Evolutionary conservation across 257 asterid genomes (phyloP), one percentile per base, ranked within the genome.

Genomic region (Fraxinus anomala): DNA sequence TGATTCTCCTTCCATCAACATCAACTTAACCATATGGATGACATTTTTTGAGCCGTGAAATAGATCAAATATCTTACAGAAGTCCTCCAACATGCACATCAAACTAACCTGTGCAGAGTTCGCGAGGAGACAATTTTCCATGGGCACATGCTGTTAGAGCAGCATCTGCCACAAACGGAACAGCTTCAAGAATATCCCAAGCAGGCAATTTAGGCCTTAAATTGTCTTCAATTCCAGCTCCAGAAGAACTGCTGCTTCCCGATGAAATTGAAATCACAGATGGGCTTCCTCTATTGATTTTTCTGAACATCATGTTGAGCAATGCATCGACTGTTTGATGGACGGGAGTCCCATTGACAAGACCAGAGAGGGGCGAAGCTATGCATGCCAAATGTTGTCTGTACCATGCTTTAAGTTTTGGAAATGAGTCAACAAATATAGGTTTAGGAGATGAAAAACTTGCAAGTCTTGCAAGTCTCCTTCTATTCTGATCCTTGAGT

Each of bases 151-250:
- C 98, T 1, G 98, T 90, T 56, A 95, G 84, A 80, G 99, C 98
- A 80, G 99, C 99, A 86, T 93, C 97, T 39, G 89, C 97, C 51
- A 93, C 99, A 54, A 95, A 93, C 37, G 98, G 98, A 69, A 95
- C 97, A 13, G 99, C 99, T 88, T 93, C 98, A 9, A 95, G 99
- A 73, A 95, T 87, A 83, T 95, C 97, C 99, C 99, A 95, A 83
- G 99, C 99, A 21, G 98, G 97, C 67, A 95, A 82, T 39, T 86
- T 91, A 36, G 98, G 97, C 90, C 94, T 88, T 23, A 86, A 74
- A 78, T 78, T 73, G 75, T 93, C 98, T 61, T 95, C 99, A 44
- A 83, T 84, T 75, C 91, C 97, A 28, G 83, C 86, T 68, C 95
- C 95, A 4, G 96, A 87, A 5, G 97, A 94, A 74, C 88, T 81